These are phyloP conservation scores for Leptoxyphium fumago DNA, from an alignment of 2,329 filamentous ascomycete genomes.

Conservation along the genomic window DNA sequence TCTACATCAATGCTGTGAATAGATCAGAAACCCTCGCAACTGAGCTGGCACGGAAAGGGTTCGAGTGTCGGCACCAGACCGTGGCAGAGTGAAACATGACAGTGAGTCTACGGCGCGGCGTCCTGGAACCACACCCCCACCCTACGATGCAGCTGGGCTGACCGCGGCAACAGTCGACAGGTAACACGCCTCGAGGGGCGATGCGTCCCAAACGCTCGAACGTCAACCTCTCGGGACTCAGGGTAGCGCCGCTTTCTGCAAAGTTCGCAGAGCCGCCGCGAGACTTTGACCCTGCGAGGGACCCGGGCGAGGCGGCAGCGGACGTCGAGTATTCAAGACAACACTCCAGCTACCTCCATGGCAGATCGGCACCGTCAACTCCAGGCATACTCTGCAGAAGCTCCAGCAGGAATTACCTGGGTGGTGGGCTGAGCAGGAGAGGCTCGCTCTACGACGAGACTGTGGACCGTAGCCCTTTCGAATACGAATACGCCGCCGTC, in stretches of 20 bases:
- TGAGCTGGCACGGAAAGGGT: no score
- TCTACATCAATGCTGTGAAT: no score
- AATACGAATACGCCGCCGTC: slow-evolving; percentile 7
- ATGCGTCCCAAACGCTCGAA: slow-evolving; percentile 36
- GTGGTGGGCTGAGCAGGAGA: slow-evolving; percentile 18
- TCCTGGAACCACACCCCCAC: no score
- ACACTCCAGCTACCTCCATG: slow-evolving; percentile 33
- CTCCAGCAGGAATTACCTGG: slow-evolving; percentile 22
- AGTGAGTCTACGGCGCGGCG: no score
- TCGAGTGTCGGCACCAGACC: no score
- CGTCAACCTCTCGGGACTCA: slow-evolving; percentile 44
- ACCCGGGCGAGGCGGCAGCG: slow-evolving; percentile 13
- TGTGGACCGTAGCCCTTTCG: slow-evolving; percentile 1
- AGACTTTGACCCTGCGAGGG: slow-evolving; percentile 8
- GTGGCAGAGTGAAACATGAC: no score
- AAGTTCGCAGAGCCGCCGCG: slow-evolving; percentile 23
- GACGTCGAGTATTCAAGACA: slow-evolving; percentile 14
- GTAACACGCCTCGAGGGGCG: slow-evolving; percentile 12
- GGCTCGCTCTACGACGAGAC: slow-evolving; percentile 16
- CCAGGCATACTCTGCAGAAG: slow-evolving; percentile 33
- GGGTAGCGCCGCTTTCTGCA: slow-evolving; percentile 43
- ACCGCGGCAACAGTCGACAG: neutral
- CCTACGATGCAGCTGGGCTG: neutral
- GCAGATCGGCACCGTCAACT: slow-evolving; percentile 33
- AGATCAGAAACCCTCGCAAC: no score